Base-by-base conservation (phyloP, 345 rosid species). In the Eucalyptus erythrocorys region DNA sequence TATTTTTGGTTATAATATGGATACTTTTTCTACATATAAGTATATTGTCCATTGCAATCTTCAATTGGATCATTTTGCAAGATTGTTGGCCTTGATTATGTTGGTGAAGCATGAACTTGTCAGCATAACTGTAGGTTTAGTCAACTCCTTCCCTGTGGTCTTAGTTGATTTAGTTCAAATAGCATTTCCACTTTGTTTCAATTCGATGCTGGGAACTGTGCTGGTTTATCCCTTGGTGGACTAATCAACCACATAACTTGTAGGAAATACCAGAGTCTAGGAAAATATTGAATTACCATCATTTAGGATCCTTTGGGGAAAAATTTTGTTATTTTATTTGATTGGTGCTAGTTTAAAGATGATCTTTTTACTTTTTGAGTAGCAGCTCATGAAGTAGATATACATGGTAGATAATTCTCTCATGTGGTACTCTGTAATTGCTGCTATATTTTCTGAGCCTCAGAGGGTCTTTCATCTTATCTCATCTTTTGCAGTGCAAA, bases 401-500 rank as follows among this genome's bases (percentile, higher is more conserved):
- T 71, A 19, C 81, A 37, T 16, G 43, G 2, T 71, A 34, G 81
- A 34, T 71, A 34, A 37, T 71, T 71, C 81, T 71, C 40, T 71
- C 81, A 17, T 19, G 19, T 71, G 13, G 12, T 34, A 68, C 80
- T 68, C 43, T 71, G 81, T 71, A 34, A 34, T 71, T 71, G 81
- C 81, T 71, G 81, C 81, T 71, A 71, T 71, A 34, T 71, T 34
- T 71, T 71, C 43, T 71, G 24, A 71, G 43, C 81, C 42, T 68
- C 80, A 34, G 81, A 71, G 85, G 59, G 53, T 84, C 71, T 88
- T 91, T 87, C 81, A 87, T 87, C 86, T 84, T 68, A 21, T 87
- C 43, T 85, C 85, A 90, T 88, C 91, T 89, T 88, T 86, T 89
- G 87, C 96, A 98, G 99, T 94, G 98, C 96, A 61, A 95, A 90